Percentiles rank a stretch among this genome's conserved stretches.
Evolutionary conservation across 2,329 filamentous ascomycete species (phyloP).

Genomic region (Conoideocrella luteorostrata): DNA sequence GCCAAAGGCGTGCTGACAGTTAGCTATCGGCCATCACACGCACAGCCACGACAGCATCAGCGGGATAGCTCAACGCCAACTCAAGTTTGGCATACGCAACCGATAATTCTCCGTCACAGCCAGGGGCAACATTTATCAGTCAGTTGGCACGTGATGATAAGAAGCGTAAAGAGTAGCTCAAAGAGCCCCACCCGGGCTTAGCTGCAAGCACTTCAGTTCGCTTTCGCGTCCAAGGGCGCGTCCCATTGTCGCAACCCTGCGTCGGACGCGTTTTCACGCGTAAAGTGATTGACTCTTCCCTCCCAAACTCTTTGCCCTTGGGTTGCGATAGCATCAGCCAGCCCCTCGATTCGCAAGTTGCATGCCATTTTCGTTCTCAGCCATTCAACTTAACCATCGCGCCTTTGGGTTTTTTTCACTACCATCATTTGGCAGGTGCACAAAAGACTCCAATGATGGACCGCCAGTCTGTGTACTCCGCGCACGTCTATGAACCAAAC

Average conservation of each 20-base stretch:
- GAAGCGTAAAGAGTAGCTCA: not conserved
- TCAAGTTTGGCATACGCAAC: constrained; percentile 2
- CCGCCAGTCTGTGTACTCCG: constrained; percentile 76
- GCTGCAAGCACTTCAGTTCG: constrained; percentile 18
- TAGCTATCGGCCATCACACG: not conserved
- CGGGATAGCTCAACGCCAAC: constrained; percentile 7
- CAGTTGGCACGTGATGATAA: constrained; percentile 16
- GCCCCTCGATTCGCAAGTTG: not conserved
- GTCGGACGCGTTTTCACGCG: constrained; percentile 14
- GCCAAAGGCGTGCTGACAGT: not conserved
- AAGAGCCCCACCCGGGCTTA: not conserved
- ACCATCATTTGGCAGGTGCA: not conserved
- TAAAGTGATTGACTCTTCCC: constrained; percentile 9
- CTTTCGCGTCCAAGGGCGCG: constrained; percentile 1
- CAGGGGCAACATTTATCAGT: not conserved
- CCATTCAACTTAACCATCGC: not conserved
- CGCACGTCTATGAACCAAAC: constrained; percentile 70
- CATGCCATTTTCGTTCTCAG: not conserved
- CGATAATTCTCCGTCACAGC: constrained; percentile 12
- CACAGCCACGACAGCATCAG: constrained; percentile 13
- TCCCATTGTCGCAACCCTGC: too few relatives aligned
- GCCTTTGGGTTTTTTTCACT: not conserved
- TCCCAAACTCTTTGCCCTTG: not conserved
- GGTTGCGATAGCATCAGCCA: not conserved
- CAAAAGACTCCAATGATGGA: constrained; percentile 56